These are phyloP conservation scores for Zygoascus bituminiphila DNA, from an alignment of 805 yeast genomes.

Conservation along the genomic window DNA sequence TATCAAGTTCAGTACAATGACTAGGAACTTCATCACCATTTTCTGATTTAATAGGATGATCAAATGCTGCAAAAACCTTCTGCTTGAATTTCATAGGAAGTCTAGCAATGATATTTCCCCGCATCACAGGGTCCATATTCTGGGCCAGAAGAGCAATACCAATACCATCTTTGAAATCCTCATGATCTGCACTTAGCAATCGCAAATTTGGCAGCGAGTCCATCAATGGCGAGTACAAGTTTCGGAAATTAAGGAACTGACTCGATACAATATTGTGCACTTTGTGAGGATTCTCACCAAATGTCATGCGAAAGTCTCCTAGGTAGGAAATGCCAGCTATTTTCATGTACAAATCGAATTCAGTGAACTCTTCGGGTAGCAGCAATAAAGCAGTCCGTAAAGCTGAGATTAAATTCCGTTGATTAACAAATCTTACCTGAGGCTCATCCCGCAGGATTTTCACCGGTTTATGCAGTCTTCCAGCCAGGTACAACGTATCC, in stretches of 20 bases:
- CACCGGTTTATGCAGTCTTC: conserved; percentile 91
- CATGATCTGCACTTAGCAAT: conserved; percentile 9
- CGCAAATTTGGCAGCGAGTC: conserved; percentile 34
- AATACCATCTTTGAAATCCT: conserved; percentile 18
- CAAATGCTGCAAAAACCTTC: conserved; percentile 30
- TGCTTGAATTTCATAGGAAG: conserved; percentile 45
- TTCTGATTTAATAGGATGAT: neutral
- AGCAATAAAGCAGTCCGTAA: conserved; percentile 58
- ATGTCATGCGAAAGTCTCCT: conserved; percentile 81
- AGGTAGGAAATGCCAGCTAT: conserved; percentile 75
- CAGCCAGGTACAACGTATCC: conserved; percentile 82
- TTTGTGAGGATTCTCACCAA: conserved; percentile 90
- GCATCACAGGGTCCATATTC: conserved; percentile 32
- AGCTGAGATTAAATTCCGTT: conserved; percentile 70
- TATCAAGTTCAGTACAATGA: conserved; percentile 32
- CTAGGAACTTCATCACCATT: conserved; percentile 1
- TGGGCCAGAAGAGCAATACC: conserved; percentile 25
- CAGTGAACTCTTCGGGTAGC: conserved; percentile 43
- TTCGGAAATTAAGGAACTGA: conserved; percentile 61
- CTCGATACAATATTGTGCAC: conserved; percentile 75
- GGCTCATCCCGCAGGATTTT: conserved; percentile 60
- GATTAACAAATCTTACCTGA: conserved; percentile 57
- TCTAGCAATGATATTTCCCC: conserved; percentile 35
- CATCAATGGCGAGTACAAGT: conserved; percentile 63
- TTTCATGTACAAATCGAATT: conserved; percentile 59